Conservation (phyloP, 2,329 filamentous ascomycete species). For the Aureobasidium sp. region DNA sequence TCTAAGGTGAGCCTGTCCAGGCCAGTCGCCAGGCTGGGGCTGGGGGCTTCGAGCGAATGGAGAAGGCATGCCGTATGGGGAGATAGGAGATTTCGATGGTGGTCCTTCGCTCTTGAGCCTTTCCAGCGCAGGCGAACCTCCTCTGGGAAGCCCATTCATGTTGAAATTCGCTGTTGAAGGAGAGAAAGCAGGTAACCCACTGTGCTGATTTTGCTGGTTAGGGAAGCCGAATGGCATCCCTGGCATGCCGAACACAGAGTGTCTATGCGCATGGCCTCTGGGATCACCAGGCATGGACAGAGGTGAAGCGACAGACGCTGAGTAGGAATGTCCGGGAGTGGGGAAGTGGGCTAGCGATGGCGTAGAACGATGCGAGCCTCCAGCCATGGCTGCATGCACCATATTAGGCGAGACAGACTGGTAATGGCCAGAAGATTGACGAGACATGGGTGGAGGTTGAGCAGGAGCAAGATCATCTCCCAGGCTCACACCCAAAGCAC, state of each 20-base stretch:
- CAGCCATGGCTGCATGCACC: conserved; percentile 41
- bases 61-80: conserved; percentile 38
- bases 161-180: conserved; percentile 20
- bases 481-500: conserved; percentile 78
- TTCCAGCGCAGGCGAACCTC: conserved; percentile 33
- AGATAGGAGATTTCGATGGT: conserved; percentile 39
- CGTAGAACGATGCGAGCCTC: conserved; percentile 14
- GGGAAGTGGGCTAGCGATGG: conserved; percentile 46
- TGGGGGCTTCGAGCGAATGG: conserved; percentile 1
- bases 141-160: conserved; percentile 27
- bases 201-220: conserved; percentile 53
- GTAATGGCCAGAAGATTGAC: conserved; percentile 65
- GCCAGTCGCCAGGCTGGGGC: conserved; percentile 3
- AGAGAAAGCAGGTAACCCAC: conserved; percentile 33
- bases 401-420: conserved; percentile 71
- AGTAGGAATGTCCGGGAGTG: conserved; percentile 39
- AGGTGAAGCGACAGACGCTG: conserved; percentile 61
- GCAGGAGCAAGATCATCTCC: conserved; percentile 58
- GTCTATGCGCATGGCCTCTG: conserved; percentile 56
- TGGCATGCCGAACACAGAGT: conserved; percentile 55
- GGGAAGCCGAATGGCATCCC: conserved; percentile 54
- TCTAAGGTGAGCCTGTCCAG: conserved; percentile 12
- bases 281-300: conserved; percentile 53
- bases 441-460: conserved; percentile 51
- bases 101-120: conserved; percentile 28